Conservation (phyloP, 148 eudicot genomes). For the Spergularia bocconei region DNA sequence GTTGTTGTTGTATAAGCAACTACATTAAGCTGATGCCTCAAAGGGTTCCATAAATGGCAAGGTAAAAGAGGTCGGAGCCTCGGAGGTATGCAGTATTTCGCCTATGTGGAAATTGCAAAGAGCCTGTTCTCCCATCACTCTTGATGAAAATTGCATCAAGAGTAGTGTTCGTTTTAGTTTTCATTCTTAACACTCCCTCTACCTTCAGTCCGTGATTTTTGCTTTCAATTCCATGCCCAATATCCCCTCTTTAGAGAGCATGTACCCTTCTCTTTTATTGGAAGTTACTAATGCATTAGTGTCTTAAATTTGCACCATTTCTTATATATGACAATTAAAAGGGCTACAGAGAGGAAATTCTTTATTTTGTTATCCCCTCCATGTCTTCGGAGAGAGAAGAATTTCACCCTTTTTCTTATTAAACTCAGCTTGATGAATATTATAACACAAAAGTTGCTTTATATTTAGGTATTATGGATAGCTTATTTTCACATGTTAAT, state of each 20-base stretch:
- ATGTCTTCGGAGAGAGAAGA: not conserved
- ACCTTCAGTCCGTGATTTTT: not conserved
- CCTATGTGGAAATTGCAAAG: too few relatives aligned
- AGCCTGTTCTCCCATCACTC: too few relatives aligned
- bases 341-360: not conserved
- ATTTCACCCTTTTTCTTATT: not conserved
- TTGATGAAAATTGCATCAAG: not conserved
- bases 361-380: not conserved
- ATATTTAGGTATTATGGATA: constrained; percentile 6
- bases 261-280: not conserved
- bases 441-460: not conserved
- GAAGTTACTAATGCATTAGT: not conserved
- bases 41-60: too few relatives aligned
- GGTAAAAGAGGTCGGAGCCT: too few relatives aligned
- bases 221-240: not conserved
- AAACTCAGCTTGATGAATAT: constrained; percentile 1
- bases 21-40: not conserved
- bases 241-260: not conserved
- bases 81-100: too few relatives aligned
- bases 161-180: not conserved
- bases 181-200: not conserved
- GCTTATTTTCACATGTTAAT: constrained; percentile 5
- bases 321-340: not conserved
- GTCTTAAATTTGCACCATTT: not conserved
- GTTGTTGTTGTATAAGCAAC: not conserved